Evolutionary conservation across 352 stramenopile species (phyloP), one percentile per base, ranked within the genome.

Genomic region (Phytophthora cajani): DNA sequence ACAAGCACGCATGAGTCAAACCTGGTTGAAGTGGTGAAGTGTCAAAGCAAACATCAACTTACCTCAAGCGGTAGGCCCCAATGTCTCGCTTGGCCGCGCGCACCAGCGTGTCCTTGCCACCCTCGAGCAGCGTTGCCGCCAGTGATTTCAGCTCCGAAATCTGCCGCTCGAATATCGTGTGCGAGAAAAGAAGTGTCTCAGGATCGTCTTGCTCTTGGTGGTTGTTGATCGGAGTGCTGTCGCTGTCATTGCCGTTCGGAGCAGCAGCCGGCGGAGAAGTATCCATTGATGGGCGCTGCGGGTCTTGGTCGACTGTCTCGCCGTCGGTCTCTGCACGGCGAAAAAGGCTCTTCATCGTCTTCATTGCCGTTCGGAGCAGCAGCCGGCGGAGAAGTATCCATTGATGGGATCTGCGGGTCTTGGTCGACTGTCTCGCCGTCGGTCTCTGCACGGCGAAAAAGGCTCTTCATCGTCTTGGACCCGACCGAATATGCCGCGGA

Each of bases 91-190:
- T 62, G 19, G 73, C 64, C 14, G 17, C 53, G 9, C 65, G 51
- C 21, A 85, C 40, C 11, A 91, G 3, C 5, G 60, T 58, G 17
- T 75, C 58, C 32, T 74, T 75, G 9, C 62, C 44, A 27, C 58
- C 70, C 12, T 78, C 54, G 5, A 92, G 62, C 30, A 89, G 47
- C 6, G 64, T 67, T 23, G 64, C 63, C 3, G 69, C 68, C 2
- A 90, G 62, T 1, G 61, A 56, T 47, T 77, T 85, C 30, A 89
- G 78, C 21, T 90, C 76, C 1, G 49, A 54, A 52, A 89, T 77
- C 56, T 89, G 82, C 9, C 73, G 74, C 68, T 94, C 86, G 65
- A 91, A 94, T 47, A 90, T 89, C n/a, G 83, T 88, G 64, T 86
- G 80, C 47, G 79, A 84, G 64, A 93, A 91, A 5, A 93, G 58